Conservation (phyloP, 1,139 yeast genomes). For the Pichia sp. region DNA sequence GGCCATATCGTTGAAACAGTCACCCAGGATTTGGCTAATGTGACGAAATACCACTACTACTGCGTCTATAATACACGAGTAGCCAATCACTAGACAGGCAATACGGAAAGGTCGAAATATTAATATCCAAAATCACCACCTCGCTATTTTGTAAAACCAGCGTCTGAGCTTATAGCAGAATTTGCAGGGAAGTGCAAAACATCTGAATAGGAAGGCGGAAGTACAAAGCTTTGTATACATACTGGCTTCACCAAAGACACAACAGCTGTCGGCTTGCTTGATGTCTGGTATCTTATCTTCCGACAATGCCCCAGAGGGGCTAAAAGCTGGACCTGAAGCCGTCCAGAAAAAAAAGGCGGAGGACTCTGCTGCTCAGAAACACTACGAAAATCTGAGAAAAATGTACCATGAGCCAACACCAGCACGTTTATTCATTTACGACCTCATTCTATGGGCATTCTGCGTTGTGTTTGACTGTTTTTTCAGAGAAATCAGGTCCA, state of each 20-base stretch:
- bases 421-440: conserved; percentile 32
- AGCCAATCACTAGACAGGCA: neutral
- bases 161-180: neutral
- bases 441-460: conserved; percentile 37
- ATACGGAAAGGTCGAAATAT: neutral
- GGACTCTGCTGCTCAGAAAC: conserved; percentile 5
- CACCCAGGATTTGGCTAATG: no score
- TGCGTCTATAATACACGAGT: neutral
- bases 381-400: conserved; percentile 16
- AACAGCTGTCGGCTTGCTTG: neutral
- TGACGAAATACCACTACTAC: neutral
- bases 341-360: neutral
- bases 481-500: conserved; percentile 82
- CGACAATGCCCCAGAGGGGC: neutral
- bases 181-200: no score
- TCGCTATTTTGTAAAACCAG: neutral
- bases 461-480: conserved; percentile 41
- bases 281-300: neutral
- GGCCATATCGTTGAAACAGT: neutral
- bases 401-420: conserved; percentile 26
- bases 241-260: no score
- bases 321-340: neutral
- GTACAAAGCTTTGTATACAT: neutral
- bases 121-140: neutral
- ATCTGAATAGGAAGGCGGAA: neutral